Conservation (phyloP, 805 yeast genomes). For the Maudiozyma bulderi region DNA sequence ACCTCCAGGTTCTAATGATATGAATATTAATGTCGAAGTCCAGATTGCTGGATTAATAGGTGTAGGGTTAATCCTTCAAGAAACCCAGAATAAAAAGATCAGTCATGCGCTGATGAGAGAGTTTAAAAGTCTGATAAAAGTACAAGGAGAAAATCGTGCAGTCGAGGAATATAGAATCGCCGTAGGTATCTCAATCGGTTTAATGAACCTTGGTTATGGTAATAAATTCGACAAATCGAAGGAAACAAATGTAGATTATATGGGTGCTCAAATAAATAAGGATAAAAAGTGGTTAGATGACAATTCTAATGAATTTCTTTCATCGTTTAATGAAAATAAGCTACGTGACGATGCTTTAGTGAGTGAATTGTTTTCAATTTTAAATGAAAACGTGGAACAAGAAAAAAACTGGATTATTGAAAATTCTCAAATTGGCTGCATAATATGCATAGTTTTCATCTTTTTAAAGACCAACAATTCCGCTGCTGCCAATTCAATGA, state of each 20-base stretch:
- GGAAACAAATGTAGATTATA: background rate
- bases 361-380: constrained; percentile 11
- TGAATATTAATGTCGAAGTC: constrained; percentile 72
- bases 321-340: background rate
- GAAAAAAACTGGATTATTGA: constrained; percentile 26
- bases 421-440: constrained; percentile 52
- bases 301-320: background rate
- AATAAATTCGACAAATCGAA: background rate
- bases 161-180: constrained; percentile 78
- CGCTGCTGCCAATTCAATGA: constrained; percentile 46
- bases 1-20: constrained; percentile 84
- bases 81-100: constrained; percentile 76
- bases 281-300: background rate
- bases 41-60: constrained; percentile 91
- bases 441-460: constrained; percentile 65
- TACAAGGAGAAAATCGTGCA: constrained; percentile 46
- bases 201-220: constrained; percentile 72
- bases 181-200: constrained; percentile 83
- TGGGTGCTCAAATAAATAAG: background rate
- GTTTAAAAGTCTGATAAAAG: constrained; percentile 39
- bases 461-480: constrained; percentile 57
- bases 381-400: constrained; percentile 13
- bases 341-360: constrained; percentile 1
- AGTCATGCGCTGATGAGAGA: constrained; percentile 70
- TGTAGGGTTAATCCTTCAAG: constrained; percentile 73